These are phyloP conservation scores for Neonectria ditissima DNA, from an alignment of 2,329 filamentous ascomycete genomes.

Conservation along the genomic window DNA sequence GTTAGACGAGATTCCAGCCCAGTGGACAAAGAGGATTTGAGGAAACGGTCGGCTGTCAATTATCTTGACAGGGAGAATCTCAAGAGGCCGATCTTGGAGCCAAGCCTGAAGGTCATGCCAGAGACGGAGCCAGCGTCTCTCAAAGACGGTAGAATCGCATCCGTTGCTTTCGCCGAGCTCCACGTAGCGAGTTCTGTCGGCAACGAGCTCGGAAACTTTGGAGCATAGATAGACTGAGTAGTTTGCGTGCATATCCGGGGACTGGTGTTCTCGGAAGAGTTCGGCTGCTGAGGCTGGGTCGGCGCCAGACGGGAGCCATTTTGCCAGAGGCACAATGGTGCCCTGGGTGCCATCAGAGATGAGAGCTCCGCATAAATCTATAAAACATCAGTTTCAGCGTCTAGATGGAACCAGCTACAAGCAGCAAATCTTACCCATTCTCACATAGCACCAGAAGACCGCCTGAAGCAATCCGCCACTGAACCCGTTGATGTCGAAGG, in stretches of 20 bases:
- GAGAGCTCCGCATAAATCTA: constrained; percentile 66
- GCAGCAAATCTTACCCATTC: constrained; percentile 59
- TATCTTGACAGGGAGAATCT: constrained; percentile 59
- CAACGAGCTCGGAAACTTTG: constrained; percentile 62
- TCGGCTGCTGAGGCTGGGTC: constrained; percentile 50
- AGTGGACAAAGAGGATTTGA: constrained; percentile 63
- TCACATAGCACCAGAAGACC: constrained; percentile 69
- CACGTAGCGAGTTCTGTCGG: constrained; percentile 59
- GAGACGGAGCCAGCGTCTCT: constrained; percentile 58
- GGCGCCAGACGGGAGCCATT: constrained; percentile 60
- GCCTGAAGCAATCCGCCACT: constrained; percentile 64
- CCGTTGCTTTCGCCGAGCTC: constrained; percentile 61
- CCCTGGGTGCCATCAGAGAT: constrained; percentile 65
- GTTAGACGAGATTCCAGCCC: constrained; percentile 67
- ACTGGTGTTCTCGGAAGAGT: constrained; percentile 49
- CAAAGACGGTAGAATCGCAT: constrained; percentile 55
- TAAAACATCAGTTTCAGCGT: constrained; percentile 10
- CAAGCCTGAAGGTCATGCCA: constrained; percentile 65
- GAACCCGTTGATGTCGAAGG: constrained; percentile 65
- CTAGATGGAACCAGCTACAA: neutral
- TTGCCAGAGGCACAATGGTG: constrained; percentile 60
- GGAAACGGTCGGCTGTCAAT: constrained; percentile 61
- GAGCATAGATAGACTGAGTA: constrained; percentile 69
- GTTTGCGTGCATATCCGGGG: constrained; percentile 69
- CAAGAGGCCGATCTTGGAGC: constrained; percentile 58